phyloP scores from a whole-genome alignment of 352 stramenopile species.

The Phytophthora colocasiae region DNA sequence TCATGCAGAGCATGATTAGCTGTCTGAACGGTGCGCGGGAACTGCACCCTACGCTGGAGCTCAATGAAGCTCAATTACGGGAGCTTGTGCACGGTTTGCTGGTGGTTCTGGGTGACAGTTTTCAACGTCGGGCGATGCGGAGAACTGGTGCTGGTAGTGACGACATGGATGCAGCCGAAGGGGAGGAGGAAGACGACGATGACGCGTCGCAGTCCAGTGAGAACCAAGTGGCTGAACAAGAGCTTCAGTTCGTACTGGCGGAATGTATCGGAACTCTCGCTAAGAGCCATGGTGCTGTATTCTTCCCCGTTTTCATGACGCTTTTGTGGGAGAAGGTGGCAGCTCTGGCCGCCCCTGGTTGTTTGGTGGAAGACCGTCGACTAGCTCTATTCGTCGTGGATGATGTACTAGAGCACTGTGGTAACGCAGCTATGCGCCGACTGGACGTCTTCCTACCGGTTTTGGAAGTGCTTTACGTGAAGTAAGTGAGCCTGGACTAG shows the following conservation, averaged over 20 bases:
- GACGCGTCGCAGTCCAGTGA: slow-evolving; percentile 52
- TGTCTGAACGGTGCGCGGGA: slow-evolving; percentile 61
- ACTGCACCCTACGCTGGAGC: slow-evolving; percentile 45
- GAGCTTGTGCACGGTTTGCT: slow-evolving; percentile 81
- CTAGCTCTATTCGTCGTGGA: slow-evolving; percentile 89
- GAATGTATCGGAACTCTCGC: slow-evolving; percentile 80
- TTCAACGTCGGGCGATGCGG: slow-evolving; percentile 75
- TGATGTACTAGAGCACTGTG: slow-evolving; percentile 85
- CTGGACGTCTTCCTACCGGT: slow-evolving; percentile 76
- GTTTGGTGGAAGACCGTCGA: slow-evolving; percentile 79
- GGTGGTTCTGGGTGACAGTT: slow-evolving; percentile 80
- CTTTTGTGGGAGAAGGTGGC: slow-evolving; percentile 82
- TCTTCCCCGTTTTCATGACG: slow-evolving; percentile 82
- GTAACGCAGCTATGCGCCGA: slow-evolving; percentile 49
- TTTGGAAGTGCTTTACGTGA: slow-evolving; percentile 66
- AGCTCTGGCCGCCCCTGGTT: slow-evolving; percentile 69
- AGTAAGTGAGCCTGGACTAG: slow-evolving; percentile 62
- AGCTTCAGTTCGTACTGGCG: slow-evolving; percentile 84
- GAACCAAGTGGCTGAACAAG: slow-evolving; percentile 56
- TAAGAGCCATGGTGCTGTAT: slow-evolving; percentile 67
- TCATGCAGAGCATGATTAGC: slow-evolving; percentile 89
- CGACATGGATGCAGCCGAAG: slow-evolving; percentile 40
- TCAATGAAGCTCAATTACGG: slow-evolving; percentile 79
- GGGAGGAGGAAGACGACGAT: slow-evolving; percentile 55
- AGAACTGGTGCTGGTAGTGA: slow-evolving; percentile 35